phyloP scores from a whole-genome alignment of 345 rosid species.

The Heritiera littoralis region DNA sequence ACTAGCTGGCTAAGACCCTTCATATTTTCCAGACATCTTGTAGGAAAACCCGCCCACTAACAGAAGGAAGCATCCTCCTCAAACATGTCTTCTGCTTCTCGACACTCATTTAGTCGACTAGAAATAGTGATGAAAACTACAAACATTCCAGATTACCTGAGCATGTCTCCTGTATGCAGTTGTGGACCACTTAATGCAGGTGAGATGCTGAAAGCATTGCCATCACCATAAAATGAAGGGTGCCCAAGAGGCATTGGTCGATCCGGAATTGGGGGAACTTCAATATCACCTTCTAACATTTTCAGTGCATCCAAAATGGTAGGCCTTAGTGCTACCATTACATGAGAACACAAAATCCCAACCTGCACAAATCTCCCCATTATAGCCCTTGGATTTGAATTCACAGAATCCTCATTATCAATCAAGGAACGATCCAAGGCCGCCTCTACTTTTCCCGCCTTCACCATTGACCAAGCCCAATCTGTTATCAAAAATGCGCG shows the following conservation, averaged over 20 bases:
- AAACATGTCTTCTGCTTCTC: neutral
- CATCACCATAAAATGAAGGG: constrained; percentile 37
- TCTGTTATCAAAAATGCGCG: constrained; percentile 72
- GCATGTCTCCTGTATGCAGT: constrained; percentile 47
- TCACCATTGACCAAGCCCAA: constrained; percentile 91
- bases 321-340: constrained; percentile 90
- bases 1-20: neutral
- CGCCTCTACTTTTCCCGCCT: constrained; percentile 61
- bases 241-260: constrained; percentile 72
- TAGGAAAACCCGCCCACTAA: neutral
- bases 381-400: constrained; percentile 60
- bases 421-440: constrained; percentile 59
- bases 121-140: neutral
- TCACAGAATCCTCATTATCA: constrained; percentile 42
- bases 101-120: neutral
- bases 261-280: constrained; percentile 77
- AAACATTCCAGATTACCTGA: constrained; percentile 37
- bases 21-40: neutral
- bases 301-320: constrained; percentile 76
- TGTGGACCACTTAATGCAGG: constrained; percentile 53
- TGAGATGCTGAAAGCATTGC: constrained; percentile 50
- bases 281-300: constrained; percentile 91
- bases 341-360: constrained; percentile 87
- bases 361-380: constrained; percentile 88
- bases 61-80: neutral